phyloP scores from a whole-genome alignment of 176 grass and related monocot genomes.

The Bonia amplexicaulis region DNA sequence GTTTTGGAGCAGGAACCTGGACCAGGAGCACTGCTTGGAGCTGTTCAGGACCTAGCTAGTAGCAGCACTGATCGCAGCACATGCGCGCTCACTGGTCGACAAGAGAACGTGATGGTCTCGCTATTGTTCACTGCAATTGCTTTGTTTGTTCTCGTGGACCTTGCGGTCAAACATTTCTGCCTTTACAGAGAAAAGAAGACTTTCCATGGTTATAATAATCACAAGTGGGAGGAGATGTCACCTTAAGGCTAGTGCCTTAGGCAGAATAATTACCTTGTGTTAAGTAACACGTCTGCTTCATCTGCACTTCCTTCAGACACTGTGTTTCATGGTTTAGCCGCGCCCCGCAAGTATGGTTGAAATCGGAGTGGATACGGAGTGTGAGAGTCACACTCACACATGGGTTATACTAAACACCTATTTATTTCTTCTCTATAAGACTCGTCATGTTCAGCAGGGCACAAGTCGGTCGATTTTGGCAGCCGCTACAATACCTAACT shows the following conservation, averaged over 20 bases:
- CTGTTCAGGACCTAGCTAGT: constrained; percentile 47
- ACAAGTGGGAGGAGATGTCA: background rate
- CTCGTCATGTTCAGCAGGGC: too few relatives aligned
- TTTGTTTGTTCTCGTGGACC: background rate
- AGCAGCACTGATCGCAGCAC: background rate
- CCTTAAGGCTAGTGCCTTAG: background rate
- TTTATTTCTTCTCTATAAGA: too few relatives aligned
- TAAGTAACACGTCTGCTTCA: too few relatives aligned
- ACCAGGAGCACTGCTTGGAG: constrained; percentile 75
- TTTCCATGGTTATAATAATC: background rate
- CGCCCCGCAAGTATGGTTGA: too few relatives aligned
- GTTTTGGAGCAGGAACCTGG: constrained; percentile 84
- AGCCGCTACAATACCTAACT: too few relatives aligned
- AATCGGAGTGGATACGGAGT: too few relatives aligned
- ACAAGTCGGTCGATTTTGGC: too few relatives aligned
- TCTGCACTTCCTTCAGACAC: too few relatives aligned
- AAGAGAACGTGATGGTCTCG: background rate
- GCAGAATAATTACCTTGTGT: too few relatives aligned
- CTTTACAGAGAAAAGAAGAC: background rate
- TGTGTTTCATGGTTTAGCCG: too few relatives aligned
- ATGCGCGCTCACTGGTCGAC: background rate
- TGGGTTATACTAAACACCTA: too few relatives aligned
- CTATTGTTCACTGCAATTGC: background rate
- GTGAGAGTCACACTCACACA: too few relatives aligned
- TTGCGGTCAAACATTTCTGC: background rate